phyloP scores from a whole-genome alignment of 371 early-diverging fungal species.

The Syncephalastrum sp. region DNA sequence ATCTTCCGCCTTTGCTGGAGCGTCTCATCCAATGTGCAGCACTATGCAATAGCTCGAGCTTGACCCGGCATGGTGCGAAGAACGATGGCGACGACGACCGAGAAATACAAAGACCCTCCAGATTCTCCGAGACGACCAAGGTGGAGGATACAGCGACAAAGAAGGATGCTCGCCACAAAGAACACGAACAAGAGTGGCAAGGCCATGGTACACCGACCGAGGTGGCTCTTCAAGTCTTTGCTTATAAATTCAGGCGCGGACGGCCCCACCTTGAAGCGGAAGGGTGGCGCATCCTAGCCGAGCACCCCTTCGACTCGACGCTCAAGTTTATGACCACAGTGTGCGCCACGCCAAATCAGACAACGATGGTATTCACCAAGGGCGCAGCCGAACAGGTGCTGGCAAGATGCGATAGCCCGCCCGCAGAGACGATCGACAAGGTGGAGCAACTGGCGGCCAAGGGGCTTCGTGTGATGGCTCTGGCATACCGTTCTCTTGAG shows the following conservation, averaged over 20 bases:
- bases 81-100: neutral
- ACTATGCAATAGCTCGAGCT: conserved; percentile 62
- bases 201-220: conserved; percentile 70
- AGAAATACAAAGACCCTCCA: neutral
- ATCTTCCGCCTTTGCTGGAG: conserved; percentile 16
- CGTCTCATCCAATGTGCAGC: conserved; percentile 49
- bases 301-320: conserved; percentile 74
- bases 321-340: conserved; percentile 79
- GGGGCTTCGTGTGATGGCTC: conserved; percentile 59
- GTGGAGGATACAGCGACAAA: neutral
- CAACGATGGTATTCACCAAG: conserved; percentile 46
- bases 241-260: conserved; percentile 61
- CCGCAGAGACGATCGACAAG: conserved; percentile 20
- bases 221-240: conserved; percentile 74
- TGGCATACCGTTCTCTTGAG: conserved; percentile 47
- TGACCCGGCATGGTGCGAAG: conserved; percentile 25
- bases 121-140: neutral
- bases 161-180: neutral
- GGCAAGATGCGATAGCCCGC: conserved; percentile 49
- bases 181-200: conserved; percentile 38
- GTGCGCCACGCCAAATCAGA: conserved; percentile 21
- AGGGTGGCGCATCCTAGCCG: conserved; percentile 66
- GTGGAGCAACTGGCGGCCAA: conserved; percentile 30
- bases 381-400: conserved; percentile 76
- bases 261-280: conserved; percentile 47